phyloP scores from a whole-genome alignment of 2,329 filamentous ascomycete species.

The Rosellinia necatrix region DNA sequence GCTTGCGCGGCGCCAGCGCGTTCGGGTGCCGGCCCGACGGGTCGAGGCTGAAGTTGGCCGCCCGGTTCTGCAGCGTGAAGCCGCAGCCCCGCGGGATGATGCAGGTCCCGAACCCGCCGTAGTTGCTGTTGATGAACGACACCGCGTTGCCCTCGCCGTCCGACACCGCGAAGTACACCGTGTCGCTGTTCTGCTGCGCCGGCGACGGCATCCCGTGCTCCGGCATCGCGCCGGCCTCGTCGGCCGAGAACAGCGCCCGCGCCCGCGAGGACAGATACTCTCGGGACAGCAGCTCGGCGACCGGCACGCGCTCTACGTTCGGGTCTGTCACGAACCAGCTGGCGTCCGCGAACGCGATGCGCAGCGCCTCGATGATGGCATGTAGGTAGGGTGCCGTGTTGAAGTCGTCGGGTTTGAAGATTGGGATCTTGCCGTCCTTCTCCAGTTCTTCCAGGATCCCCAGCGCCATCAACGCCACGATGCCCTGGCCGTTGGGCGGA shows the following conservation, averaged over 20 bases:
- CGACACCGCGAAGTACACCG: slow-evolving; percentile 88
- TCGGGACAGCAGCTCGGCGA: slow-evolving; percentile 69
- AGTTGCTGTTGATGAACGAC: slow-evolving; percentile 97
- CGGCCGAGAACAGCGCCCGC: slow-evolving; percentile 57
- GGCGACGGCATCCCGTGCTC: slow-evolving; percentile 71
- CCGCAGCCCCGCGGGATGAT: slow-evolving; percentile 87
- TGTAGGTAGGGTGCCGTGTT: slow-evolving; percentile 84
- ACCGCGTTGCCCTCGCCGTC: slow-evolving; percentile 86
- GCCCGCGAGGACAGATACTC: slow-evolving; percentile 75
- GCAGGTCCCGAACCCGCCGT: slow-evolving; percentile 81
- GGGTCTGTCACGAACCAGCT: slow-evolving; percentile 91
- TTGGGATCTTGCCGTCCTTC: slow-evolving; percentile 72
- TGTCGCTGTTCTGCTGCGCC: slow-evolving; percentile 84
- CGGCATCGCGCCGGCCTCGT: slow-evolving; percentile 63
- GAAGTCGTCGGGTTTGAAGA: slow-evolving; percentile 72
- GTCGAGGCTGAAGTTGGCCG: slow-evolving; percentile 79
- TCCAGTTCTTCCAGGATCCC: slow-evolving; percentile 90
- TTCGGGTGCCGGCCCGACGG: slow-evolving; percentile 70
- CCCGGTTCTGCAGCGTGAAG: slow-evolving; percentile 94
- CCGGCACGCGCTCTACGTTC: slow-evolving; percentile 70
- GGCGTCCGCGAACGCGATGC: slow-evolving; percentile 88
- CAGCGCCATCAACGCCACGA: slow-evolving; percentile 91
- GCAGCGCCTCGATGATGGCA: slow-evolving; percentile 82
- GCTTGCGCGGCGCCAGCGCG: slow-evolving; percentile 75
- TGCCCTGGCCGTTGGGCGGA: slow-evolving; percentile 93